Evolutionary conservation across 2,329 filamentous ascomycete species (phyloP), one percentile per base, ranked within the genome.

Genomic region (Chaetothyriales sp.): DNA sequence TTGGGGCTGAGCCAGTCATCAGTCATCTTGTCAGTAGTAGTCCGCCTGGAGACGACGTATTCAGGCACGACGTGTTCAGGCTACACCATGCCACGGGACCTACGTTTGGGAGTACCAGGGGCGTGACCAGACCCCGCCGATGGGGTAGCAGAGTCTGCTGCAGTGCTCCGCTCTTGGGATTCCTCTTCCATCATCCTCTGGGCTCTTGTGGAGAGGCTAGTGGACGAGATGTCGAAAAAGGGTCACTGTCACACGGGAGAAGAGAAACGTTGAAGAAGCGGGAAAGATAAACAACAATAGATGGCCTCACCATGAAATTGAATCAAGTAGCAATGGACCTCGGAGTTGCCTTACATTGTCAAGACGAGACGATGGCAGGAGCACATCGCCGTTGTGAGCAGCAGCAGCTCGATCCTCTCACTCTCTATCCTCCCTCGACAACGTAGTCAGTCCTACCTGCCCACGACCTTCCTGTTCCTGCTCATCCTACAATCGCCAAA

Each of bases 41-140:
- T 28, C 49, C 20, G n/a, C 44, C 25, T 33, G 7, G 18, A 46
- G 22, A 25, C 18, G 18, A 20, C 29, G 9, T 19, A 44, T 15
- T 18, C 28, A 55, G 18, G 44, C 45, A 25, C 18, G 18, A 20
- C 29, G 9, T 19, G 46, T 15, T 18, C 28, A 55, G 18, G 44
- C 45, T 18, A 29, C 44, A 55, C 48, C 43, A 40, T 10, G 19
- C 13, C 48, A 33, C 20, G 25, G n/a, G 8, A 56, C 59, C 49
- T 47, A 61, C 59, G 59, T 44, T 58, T 58, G 48, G 56, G 59
- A 43, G 57, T 58, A 37, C 54, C 56, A 13, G 56, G 58, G 13
- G 45, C 45, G 49, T 55, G 54, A 22, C 52, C 45, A 10, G 56
- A 54, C 28, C 49, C 33, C 18, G 48, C 49, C 7, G 55, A 56